Base-by-base conservation (phyloP, 1,284 basidiomycete species). In the Melampsora larici-populina region DNA sequence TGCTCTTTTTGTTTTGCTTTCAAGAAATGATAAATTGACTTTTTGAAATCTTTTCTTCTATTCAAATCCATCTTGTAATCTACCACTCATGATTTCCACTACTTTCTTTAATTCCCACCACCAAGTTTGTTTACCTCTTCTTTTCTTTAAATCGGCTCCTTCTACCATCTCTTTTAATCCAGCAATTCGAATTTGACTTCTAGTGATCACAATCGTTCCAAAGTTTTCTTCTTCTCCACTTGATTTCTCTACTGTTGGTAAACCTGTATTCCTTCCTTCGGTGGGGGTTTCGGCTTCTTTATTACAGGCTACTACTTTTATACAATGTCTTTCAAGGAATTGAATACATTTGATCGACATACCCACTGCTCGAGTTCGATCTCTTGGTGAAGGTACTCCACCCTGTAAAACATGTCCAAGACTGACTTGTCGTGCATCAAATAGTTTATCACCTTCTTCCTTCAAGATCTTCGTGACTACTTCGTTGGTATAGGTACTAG, bases 371-470 rank as follows among this genome's bases (percentile, higher is more conserved):
- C 94, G 91, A 0, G 92, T 90, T 78, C 96, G 92, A 86, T 99
- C 97, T 80, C 93, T 87, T 0, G 96, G 96, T 0, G 94, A 96
- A 2, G 96, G 96, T 4, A 93, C 90, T 6, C 94, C 94, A 24
- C 96, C 96, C 84, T 99, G 96, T 11, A 99, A 86, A 1, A 94
- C 97, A 86, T 99, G 97, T 13, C 97, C 96, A 26, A 99, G 89
- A 2, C 92, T 91, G 21, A 96, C 97, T 15, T 90, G 92, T 67
- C 97, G 91, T 24, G 96, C 90, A 85, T 99, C 97, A 83, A 98
- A 99, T n/a, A 97, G 86, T 8, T 87, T 83, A 21, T 89, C 89
- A 62, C 96, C 96, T 85, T 99, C 96, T 82, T 97, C 94, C 81
- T 91, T 91, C 85, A 97, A 86, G 86, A 99, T 96, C 84, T 93